phyloP scores from a whole-genome alignment of 108 stramenopile genomes.

The Cyclotella choctawhatcheeana region DNA sequence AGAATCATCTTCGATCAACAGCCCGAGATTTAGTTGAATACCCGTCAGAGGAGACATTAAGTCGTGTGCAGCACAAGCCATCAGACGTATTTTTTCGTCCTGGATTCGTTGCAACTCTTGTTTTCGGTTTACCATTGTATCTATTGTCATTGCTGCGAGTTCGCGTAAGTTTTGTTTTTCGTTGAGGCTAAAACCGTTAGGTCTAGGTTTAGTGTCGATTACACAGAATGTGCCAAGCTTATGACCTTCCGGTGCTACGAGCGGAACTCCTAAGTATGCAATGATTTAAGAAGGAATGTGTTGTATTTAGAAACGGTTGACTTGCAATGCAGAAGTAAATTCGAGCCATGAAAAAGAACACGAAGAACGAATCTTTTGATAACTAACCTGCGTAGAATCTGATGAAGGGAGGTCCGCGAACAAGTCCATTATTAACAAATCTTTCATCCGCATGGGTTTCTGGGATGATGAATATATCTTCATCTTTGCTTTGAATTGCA shows the following conservation, averaged over 20 bases:
- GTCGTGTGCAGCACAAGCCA: constrained; percentile 84
- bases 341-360: too few relatives aligned
- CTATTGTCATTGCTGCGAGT: constrained; percentile 65
- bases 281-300: too few relatives aligned
- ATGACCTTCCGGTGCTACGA: constrained; percentile 74
- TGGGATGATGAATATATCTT: constrained; percentile 64
- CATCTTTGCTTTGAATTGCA: constrained; percentile 55
- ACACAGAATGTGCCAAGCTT: constrained; percentile 84
- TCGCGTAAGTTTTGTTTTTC: constrained; percentile 77
- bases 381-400: constrained; percentile 77
- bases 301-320: too few relatives aligned
- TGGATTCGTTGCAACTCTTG: constrained; percentile 38
- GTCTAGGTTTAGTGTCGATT: constrained; percentile 67
- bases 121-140: constrained; percentile 64
- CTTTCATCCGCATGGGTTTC: constrained; percentile 72
- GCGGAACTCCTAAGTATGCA: constrained; percentile 72
- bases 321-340: not conserved
- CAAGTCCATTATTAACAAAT: constrained; percentile 68
- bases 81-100: constrained; percentile 61
- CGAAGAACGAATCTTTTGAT: not conserved
- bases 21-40: constrained; percentile 64
- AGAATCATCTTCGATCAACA: constrained; percentile 69
- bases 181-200: constrained; percentile 56
- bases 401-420: constrained; percentile 73
- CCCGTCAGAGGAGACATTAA: constrained; percentile 80